Base-by-base conservation (phyloP, 2,329 filamentous ascomycete genomes). In the Fusarium equiseti region DNA sequence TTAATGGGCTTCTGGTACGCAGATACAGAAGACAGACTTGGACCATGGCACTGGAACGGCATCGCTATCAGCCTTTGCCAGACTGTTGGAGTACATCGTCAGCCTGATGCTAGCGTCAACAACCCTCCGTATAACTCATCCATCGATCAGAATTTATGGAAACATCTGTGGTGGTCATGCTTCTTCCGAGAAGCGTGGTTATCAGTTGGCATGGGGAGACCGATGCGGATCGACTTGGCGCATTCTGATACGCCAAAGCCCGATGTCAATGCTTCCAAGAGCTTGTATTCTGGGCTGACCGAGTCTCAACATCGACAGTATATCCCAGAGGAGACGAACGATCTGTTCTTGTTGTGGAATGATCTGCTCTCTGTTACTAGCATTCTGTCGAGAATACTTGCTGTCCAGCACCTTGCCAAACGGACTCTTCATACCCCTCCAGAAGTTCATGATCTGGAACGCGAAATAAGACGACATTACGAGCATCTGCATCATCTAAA, bases 31-130 rank as follows among this genome's bases (percentile, higher is more conserved):
- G 81, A 84, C 51, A 77, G 81, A 15, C 78, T 76, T 11, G 79
- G 82, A 12, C 79, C 82, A 0, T 84, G 82, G 82, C 81, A 84
- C 58, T 84, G 83, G 82, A 81, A 79, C 6, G 81, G 83, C n/a
- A 77, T 82, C 26, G 82, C 83, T 8, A 80, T 84, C 52, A 78
- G 76, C 29, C 76, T 84, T 5, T 81, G 79, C 18, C 82, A 84
- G 29, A 81, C 79, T 6, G 77, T 83, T 4, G 83, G 83, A 1
- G 74, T 85, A 0, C 82, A 85, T 44, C 22, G 51, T 18, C 11
- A 48, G 9, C 43, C 40, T 20, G 18, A 40, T 29, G 10, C n/a
- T 18, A 26, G n/a, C 48, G 11, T 38, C 40, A 45, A 22, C 15
- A 31, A 31, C 22, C 20, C 24, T 32, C 32, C n/a, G 18, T 54